These are phyloP conservation scores for Cyberlindnera mrakii DNA, from an alignment of 805 yeast species.

Conservation along the genomic window DNA sequence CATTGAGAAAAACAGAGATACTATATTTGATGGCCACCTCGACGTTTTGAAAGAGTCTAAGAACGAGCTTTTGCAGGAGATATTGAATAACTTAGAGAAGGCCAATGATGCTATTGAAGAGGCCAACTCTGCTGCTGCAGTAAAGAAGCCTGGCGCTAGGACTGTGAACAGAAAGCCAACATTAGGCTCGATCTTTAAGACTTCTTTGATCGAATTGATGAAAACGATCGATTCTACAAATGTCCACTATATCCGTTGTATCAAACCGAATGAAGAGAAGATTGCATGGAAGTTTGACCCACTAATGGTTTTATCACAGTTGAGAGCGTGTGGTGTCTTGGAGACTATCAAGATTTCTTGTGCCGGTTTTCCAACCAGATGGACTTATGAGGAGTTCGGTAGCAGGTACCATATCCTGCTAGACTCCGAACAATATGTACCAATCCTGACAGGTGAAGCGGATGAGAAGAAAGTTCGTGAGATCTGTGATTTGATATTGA, in stretches of 20 bases:
- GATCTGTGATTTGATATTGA: conserved; percentile 65
- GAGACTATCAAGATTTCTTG: conserved; percentile 95
- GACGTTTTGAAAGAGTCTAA: conserved; percentile 71
- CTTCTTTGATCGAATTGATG: conserved; percentile 90
- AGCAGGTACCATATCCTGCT: conserved; percentile 81
- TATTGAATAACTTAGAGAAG: conserved; percentile 60
- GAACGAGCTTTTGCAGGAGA: conserved; percentile 58
- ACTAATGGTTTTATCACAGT: conserved; percentile 88
- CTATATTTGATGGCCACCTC: conserved; percentile 92
- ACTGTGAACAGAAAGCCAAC: conserved; percentile 76
- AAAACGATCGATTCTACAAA: conserved; percentile 87
- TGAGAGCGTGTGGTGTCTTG: conserved; percentile 97
- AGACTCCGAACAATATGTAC: conserved; percentile 62
- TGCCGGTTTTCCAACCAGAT: conserved; percentile 96
- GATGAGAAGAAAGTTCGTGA: conserved; percentile 51
- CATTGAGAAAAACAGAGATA: conserved; percentile 94
- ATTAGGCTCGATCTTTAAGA: conserved; percentile 88
- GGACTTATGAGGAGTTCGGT: conserved; percentile 92
- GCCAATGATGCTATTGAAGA: conserved; percentile 31
- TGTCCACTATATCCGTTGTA: conserved; percentile 95
- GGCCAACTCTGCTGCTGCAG: conserved; percentile 25
- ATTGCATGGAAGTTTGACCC: conserved; percentile 96
- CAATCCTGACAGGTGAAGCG: conserved; percentile 46
- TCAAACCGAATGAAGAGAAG: conserved; percentile 91
- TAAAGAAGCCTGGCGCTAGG: conserved; percentile 33